A percentile compares a stretch with the other conserved stretches of the same genome.
These are phyloP conservation scores for Iris pallida DNA, from an alignment of 116 monocot species.

Conservation along the genomic window DNA sequence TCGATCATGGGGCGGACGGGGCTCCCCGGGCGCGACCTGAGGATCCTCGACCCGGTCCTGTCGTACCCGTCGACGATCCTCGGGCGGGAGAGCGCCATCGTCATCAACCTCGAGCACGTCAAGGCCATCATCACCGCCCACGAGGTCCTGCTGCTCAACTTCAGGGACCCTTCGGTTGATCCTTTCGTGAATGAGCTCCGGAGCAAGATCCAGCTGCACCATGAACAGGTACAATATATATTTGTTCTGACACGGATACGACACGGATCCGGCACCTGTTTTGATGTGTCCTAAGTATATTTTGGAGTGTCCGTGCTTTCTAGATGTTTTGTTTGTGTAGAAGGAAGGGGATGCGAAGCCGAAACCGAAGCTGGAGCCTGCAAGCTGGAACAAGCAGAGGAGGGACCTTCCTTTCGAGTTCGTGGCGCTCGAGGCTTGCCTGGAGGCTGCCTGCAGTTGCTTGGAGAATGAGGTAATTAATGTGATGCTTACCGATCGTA, in stretches of 20 bases:
- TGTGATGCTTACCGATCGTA: too few species aligned
- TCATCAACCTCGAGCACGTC: slow-evolving; percentile 53
- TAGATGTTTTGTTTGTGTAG: slow-evolving; percentile 3
- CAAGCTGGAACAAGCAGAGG: background rate
- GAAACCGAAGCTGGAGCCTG: too few species aligned
- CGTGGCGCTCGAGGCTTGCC: slow-evolving; percentile 63
- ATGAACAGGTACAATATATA: background rate
- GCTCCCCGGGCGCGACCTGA: slow-evolving; percentile 47
- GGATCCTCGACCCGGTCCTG: slow-evolving; percentile 52
- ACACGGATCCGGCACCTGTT: too few species aligned
- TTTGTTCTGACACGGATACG: background rate
- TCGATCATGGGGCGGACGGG: slow-evolving; percentile 51
- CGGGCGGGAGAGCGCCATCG: slow-evolving; percentile 54
- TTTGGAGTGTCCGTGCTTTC: too few species aligned
- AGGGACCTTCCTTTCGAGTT: slow-evolving; percentile 69
- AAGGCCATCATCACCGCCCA: slow-evolving; percentile 57
- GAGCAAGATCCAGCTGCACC: slow-evolving; percentile 23
- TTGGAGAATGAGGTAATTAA: slow-evolving; percentile 59
- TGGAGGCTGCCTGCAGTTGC: slow-evolving; percentile 71
- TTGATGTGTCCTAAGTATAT: too few species aligned
- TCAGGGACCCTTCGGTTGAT: slow-evolving; percentile 33
- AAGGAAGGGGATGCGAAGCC: slow-evolving; percentile 1
- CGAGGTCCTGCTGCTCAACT: slow-evolving; percentile 55
- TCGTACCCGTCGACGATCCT: slow-evolving; percentile 62
- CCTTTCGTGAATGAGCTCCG: slow-evolving; percentile 41